A percentile compares a stretch with the other conserved stretches of the same genome.
phyloP scores from a whole-genome alignment of 768 basidiomycete genomes.

The Suillus lakei region DNA sequence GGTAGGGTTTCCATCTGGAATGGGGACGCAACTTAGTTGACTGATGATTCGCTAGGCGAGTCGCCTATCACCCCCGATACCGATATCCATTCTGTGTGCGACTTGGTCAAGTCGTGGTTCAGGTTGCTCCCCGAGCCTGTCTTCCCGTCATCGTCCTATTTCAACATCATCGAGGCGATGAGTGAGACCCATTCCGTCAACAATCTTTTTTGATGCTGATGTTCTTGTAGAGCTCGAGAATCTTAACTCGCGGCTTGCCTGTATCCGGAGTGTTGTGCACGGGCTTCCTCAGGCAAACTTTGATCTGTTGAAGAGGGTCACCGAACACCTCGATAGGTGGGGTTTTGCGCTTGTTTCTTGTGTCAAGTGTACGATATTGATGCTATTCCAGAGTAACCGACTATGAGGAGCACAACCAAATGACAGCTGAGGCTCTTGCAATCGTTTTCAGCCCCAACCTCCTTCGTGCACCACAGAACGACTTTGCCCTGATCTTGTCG shows the following conservation, averaged over 20 bases:
- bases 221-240: slow-evolving; percentile 65
- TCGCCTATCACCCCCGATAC: slow-evolving; percentile 60
- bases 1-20: slow-evolving; percentile 41
- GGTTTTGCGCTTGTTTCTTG: slow-evolving; percentile 14
- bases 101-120: slow-evolving; percentile 87
- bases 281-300: slow-evolving; percentile 74
- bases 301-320: slow-evolving; percentile 76
- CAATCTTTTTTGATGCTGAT: slow-evolving; percentile 11
- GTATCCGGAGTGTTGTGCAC: slow-evolving; percentile 71
- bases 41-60: slow-evolving; percentile 45
- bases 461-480: slow-evolving; percentile 76
- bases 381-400: slow-evolving; percentile 69
- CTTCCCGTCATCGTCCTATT: slow-evolving; percentile 72
- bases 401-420: slow-evolving; percentile 87
- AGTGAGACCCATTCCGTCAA: slow-evolving; percentile 48
- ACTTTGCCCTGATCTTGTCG: slow-evolving; percentile 75
- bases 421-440: slow-evolving; percentile 84
- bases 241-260: slow-evolving; percentile 65
- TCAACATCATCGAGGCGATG: slow-evolving; percentile 70
- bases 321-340: slow-evolving; percentile 83
- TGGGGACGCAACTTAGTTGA: neutral
- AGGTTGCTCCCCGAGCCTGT: slow-evolving; percentile 80
- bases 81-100: slow-evolving; percentile 85
- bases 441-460: slow-evolving; percentile 88
- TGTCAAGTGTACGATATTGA: slow-evolving; percentile 1